Evolutionary conservation across 208 protist species (phyloP), one percentile per base, ranked within the genome.

Genomic region (Leishmania guyanensis): DNA sequence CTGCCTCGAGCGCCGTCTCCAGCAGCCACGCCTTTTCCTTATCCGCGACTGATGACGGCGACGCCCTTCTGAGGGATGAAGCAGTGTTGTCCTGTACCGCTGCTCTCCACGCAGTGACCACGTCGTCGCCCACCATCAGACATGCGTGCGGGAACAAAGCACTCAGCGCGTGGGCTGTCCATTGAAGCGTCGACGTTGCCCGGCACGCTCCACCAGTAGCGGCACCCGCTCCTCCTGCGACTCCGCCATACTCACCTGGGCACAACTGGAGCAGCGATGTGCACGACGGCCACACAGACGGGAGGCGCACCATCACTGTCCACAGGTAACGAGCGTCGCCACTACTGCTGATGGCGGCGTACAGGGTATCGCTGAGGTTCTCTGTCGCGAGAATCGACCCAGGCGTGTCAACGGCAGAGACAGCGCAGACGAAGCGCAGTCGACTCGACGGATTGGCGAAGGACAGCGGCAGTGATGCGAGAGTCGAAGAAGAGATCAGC

Each of bases 401-500:
- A 43, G 62, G 14, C 58, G 46, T 51, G 46, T 22, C 22, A 17
- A 36, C 68, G 5, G 54, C 43, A 22, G 77, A 29, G 29, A 50
- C 56, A 9, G 66, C 68, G n/a, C 73, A 80, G 46, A 80, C 78
- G 46, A 86, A 65, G 43, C 78, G 78, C 58, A 86, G 82, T 29
- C 82, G 82, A 26, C 65, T 77, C 14, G 74, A 80, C 26, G 82
- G 78, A 43, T 65, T 51, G 26, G 65, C 12, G 17, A 86, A 77
- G 48, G 78, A 69, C 22, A 43, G 12, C 14, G 43, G 51, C n/a
- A 43, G 17, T 3, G 78, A 53, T 6, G 10, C 39, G 10, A 46
- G 33, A 17, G n/a, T 26, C 17, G 48, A 5, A 3, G 54, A 48
- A n/a, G 43, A 33, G 12, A 54, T 74, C 72, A 86, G 39, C n/a